These are phyloP conservation scores for Geum urbanum DNA, from an alignment of 306 rosid species.

Conservation along the genomic window DNA sequence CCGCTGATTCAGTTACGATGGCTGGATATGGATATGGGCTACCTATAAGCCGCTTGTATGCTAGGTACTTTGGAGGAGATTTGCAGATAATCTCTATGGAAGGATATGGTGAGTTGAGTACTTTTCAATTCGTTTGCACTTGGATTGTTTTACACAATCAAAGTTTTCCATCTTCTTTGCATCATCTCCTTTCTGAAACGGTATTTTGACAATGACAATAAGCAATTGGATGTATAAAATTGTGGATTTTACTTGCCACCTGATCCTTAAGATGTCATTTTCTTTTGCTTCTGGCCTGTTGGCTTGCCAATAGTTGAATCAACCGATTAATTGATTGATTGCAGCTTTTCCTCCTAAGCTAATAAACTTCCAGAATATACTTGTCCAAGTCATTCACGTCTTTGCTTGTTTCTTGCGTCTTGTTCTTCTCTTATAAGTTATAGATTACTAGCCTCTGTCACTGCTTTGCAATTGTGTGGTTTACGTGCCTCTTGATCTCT, in stretches of 20 bases:
- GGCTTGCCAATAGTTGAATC: neutral
- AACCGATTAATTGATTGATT: neutral
- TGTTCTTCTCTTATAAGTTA: neutral
- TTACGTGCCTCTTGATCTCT: neutral
- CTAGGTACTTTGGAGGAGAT: constrained; percentile 88
- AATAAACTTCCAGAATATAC: neutral
- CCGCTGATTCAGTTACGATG: constrained; percentile 62
- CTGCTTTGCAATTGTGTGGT: neutral
- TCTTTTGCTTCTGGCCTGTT: neutral
- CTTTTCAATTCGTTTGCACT: neutral
- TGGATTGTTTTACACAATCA: neutral
- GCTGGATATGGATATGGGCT: constrained; percentile 95
- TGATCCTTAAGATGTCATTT: neutral
- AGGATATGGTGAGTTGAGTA: constrained; percentile 67
- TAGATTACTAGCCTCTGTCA: neutral
- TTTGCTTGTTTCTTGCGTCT: neutral
- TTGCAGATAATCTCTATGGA: constrained; percentile 92
- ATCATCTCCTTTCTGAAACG: neutral
- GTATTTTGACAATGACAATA: neutral
- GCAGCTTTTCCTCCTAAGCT: neutral
- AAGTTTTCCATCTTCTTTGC: neutral
- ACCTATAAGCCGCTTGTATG: constrained; percentile 80
- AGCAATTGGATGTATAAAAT: neutral
- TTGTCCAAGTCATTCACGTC: neutral
- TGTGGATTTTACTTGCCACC: neutral